A percentile compares a stretch with the other conserved stretches of the same genome.
phyloP scores from a whole-genome alignment of 257 asterid genomes.

The Capsicum pubescens region DNA sequence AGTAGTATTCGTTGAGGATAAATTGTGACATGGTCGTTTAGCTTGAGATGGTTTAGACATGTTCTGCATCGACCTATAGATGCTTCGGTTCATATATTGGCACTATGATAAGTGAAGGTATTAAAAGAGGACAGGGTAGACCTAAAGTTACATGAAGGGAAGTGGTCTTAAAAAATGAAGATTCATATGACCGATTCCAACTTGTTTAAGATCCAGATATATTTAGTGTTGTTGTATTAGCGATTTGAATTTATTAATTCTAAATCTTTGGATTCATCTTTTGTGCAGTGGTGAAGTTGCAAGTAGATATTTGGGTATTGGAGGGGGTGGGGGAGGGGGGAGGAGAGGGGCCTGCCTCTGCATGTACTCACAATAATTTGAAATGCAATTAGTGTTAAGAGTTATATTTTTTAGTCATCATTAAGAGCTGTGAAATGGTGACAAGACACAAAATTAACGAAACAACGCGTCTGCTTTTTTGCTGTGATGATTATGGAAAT shows the following conservation, averaged over 20 bases:
- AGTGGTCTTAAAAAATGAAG: neutral
- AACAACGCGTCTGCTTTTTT: slow-evolving; percentile 30
- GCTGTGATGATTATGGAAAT: neutral
- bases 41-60: neutral
- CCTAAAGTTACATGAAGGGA: neutral
- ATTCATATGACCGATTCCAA: neutral
- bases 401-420: neutral
- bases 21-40: neutral
- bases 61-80: neutral
- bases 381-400: neutral
- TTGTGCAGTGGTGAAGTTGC: neutral
- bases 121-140: neutral
- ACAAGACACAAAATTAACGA: neutral
- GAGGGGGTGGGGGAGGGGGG: neutral
- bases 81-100: neutral
- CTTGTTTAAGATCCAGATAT: too few species aligned
- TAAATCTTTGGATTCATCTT: neutral
- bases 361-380: neutral
- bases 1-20: neutral
- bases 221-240: neutral
- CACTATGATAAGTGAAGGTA: neutral
- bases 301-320: neutral
- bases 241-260: neutral
- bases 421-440: slow-evolving; percentile 6
- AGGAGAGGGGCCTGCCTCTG: neutral